Percentiles rank a stretch among this genome's conserved stretches.
Evolutionary conservation across 345 rosid species (phyloP).

Genomic region (Bretschneidera sinensis): DNA sequence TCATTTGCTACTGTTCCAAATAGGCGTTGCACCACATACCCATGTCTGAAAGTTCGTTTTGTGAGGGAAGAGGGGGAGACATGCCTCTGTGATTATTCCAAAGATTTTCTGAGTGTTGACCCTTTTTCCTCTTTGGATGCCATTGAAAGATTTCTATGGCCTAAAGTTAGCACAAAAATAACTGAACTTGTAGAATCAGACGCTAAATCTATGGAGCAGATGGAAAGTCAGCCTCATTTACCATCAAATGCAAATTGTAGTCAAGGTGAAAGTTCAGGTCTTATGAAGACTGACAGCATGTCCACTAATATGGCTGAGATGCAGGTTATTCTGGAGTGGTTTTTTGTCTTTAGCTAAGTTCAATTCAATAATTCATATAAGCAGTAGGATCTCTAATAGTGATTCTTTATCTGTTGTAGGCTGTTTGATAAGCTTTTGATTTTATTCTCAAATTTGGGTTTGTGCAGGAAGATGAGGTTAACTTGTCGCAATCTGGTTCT

Average conservation of each 20-base stretch:
- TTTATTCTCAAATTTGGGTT: slow-evolving; percentile 5
- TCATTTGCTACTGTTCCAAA: slow-evolving; percentile 64
- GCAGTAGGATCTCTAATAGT: slow-evolving; percentile 16
- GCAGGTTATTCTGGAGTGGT: slow-evolving; percentile 39
- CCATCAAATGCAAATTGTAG: slow-evolving; percentile 39
- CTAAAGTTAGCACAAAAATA: slow-evolving; percentile 44
- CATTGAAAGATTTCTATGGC: slow-evolving; percentile 59
- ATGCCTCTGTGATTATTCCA: slow-evolving; percentile 48
- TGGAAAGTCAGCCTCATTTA: slow-evolving; percentile 32
- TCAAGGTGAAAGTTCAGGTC: slow-evolving; percentile 48
- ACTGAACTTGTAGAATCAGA: slow-evolving; percentile 31
- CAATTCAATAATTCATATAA: not conserved
- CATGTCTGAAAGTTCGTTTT: slow-evolving; percentile 71
- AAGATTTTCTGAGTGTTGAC: slow-evolving; percentile 61
- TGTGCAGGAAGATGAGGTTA: slow-evolving; percentile 32
- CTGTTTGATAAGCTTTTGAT: not conserved
- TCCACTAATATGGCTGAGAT: slow-evolving; percentile 36
- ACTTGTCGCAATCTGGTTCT: slow-evolving; percentile 25
- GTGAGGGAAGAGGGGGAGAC: slow-evolving; percentile 66
- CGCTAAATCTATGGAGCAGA: slow-evolving; percentile 30
- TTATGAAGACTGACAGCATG: slow-evolving; percentile 34
- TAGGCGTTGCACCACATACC: slow-evolving; percentile 46
- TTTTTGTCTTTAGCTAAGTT: not conserved
- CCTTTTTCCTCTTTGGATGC: slow-evolving; percentile 68
- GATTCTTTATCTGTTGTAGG: slow-evolving; percentile 1